A percentile compares a stretch with the other conserved stretches of the same genome.
These are phyloP conservation scores for Ajuga reptans DNA, from an alignment of 305 asterid species.

Conservation along the genomic window DNA sequence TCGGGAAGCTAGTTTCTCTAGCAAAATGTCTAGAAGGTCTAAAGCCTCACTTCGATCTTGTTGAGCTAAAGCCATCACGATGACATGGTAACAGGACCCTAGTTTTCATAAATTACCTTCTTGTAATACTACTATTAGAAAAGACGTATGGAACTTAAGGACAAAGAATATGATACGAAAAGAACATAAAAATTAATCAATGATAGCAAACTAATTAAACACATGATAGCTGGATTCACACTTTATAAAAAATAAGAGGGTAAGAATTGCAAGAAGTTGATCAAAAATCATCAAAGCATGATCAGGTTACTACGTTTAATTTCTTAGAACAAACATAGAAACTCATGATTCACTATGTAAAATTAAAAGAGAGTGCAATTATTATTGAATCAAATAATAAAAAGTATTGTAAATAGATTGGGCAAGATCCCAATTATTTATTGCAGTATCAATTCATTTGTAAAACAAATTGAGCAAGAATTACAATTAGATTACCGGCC, in stretches of 20 bases:
- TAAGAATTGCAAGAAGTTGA: neutral
- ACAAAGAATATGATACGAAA: neutral
- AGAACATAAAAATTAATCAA: neutral
- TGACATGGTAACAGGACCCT: constrained; percentile 68
- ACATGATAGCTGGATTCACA: too few relatives aligned
- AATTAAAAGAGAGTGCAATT: too few relatives aligned
- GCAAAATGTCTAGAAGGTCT: constrained; percentile 54
- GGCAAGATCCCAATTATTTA: too few relatives aligned
- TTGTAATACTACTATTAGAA: neutral
- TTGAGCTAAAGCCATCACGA: constrained; percentile 46
- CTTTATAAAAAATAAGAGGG: neutral
- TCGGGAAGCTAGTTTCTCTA: constrained; percentile 90
- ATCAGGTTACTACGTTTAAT: neutral
- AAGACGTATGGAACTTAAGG: neutral
- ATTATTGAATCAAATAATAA: too few relatives aligned
- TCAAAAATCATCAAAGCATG: neutral
- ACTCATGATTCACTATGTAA: neutral
- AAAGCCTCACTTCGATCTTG: constrained; percentile 51
- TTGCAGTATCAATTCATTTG: too few relatives aligned
- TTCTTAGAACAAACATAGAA: neutral
- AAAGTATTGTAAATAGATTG: too few relatives aligned
- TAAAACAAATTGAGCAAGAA: too few relatives aligned
- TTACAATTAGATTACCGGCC: too few relatives aligned
- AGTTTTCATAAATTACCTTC: constrained; percentile 5
- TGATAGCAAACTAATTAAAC: neutral